Evolutionary conservation across 345 rosid species (phyloP), one percentile per base, ranked within the genome.

Genomic region (Eutrema heterophyllum): DNA sequence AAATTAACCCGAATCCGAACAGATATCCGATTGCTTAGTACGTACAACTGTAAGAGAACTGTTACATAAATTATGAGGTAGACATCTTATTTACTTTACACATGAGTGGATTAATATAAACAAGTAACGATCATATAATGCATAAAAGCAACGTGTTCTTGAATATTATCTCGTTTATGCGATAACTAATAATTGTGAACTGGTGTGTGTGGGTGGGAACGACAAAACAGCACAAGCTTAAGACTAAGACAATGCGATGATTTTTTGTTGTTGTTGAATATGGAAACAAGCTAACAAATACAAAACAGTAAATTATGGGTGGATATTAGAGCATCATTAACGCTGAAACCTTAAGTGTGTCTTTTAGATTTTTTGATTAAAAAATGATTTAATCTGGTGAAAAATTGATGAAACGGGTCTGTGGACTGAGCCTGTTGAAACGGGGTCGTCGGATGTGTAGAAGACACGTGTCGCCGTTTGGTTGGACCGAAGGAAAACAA

Each of bases 121-220:
- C 39, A 62, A 14, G 36, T n/a, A 50, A 61, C 14, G 53, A 62
- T 21, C 21, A 72, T 54, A 62, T 71, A 39, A 50, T 50, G 26
- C 48, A 49, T 10, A 61, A 11, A 50, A 29, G 15, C 16, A 40
- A 32, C 60, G 3, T 10, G 29, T 57, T 45, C 53, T 41, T 40
- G 53, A 30, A 29, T 38, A 6, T 35, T 48, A 32, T 49, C 58
- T 36, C 67, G 38, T 56, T 24, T 33, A 14, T 33, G 55, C 36
- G n/a, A 33, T 38, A 36, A 36, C 5, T 41, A 32, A 61, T 26
- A 26, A 10, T 44, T 11, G 67, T 15, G 40, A 29, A 36, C 44
- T 57, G 63, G 18, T 33, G 65, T 59, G 15, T 33, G 27, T 61
- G 35, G 61, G 44, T 68, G n/a, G 76, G 62, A 52, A 61, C 68